Evolutionary conservation across 2,329 filamentous ascomycete species (phyloP).

Genomic region (Harringtonia lauricola): DNA sequence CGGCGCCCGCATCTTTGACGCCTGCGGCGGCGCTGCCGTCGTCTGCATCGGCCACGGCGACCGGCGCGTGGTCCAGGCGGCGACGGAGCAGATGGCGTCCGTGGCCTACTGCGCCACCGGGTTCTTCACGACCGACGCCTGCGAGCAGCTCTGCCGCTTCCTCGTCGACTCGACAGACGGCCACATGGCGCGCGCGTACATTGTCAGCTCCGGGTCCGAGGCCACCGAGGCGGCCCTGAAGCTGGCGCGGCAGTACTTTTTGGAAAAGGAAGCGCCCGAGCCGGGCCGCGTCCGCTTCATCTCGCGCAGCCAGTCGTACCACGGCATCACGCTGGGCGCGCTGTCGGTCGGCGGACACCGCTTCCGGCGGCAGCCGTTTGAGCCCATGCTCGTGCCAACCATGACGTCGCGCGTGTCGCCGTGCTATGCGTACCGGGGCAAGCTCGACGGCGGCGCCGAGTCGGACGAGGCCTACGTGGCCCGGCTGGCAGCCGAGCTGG

Average conservation of each 20-base stretch:
- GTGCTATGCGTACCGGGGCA: constrained; percentile 54
- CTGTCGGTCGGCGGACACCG: constrained; percentile 54
- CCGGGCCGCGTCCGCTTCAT: constrained; percentile 53
- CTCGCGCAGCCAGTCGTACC: constrained; percentile 55
- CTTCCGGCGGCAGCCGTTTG: constrained; percentile 48
- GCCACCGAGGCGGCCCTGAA: constrained; percentile 57
- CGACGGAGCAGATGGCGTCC: constrained; percentile 26
- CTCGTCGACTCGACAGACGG: constrained; percentile 25
- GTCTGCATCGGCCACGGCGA: constrained; percentile 35
- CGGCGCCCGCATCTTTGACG: constrained; percentile 31
- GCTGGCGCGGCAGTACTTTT: constrained; percentile 51
- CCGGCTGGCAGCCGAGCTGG: constrained; percentile 52
- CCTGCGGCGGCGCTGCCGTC: constrained; percentile 33
- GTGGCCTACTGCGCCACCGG: constrained; percentile 31
- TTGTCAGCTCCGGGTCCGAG: constrained; percentile 40
- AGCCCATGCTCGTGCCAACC: constrained; percentile 46
- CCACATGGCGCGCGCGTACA: constrained; percentile 25
- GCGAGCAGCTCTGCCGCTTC: constrained; percentile 26
- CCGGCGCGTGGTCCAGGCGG: constrained; percentile 26
- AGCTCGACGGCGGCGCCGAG: constrained; percentile 31
- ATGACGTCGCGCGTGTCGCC: constrained; percentile 53
- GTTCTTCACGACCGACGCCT: constrained; percentile 28
- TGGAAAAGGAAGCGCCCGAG: constrained; percentile 44
- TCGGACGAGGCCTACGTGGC: constrained; percentile 47
- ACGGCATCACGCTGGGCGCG: constrained; percentile 60